Evolutionary conservation across 2,329 filamentous ascomycete genomes (phyloP), one percentile per base, ranked within the genome.

Genomic region (Tolypocladium cylindrosporum): DNA sequence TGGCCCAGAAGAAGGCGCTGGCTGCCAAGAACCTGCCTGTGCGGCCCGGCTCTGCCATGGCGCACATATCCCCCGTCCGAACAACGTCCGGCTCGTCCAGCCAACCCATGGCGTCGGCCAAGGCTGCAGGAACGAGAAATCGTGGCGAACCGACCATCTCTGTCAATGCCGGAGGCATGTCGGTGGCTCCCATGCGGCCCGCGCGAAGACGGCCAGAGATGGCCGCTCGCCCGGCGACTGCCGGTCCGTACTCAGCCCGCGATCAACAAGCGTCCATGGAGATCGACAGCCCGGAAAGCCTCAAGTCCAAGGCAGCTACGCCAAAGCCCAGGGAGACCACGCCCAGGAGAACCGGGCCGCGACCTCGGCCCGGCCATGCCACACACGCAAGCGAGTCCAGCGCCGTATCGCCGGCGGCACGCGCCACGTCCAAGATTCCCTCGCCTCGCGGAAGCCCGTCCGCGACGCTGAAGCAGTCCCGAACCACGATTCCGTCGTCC

Each of bases 1-100:
- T 91, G 66, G 91, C 91, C 7, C 88, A 93, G 68, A 92, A 91
- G 74, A 90, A 78, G 65, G 83, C 81, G 6, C 64, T 83, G 64
- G 74, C 79, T 41, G 69, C 77, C 40, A 71, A 69, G 55, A 82
- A 78, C 56, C 69, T 85, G 1, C 83, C 82, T 13, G 68, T 77
- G 31, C 75, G 84, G 10, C 84, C 84, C 1, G 84, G 82, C 11
- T 87, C 84, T 40, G 83, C 84, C 57, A 86, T 87, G 84, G 78
- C 84, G 14, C 75, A 81, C 43, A 78, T 86, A 58, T 82, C 83
- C 5, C 81, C 82, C 1, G 74, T 76, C 45, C 76, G 78, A 50
- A 70, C 69, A 1, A 69, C 68, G 8, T 75, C 78, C 5, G 65
- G 65, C 54, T 62, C 72, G 7, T 74, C 77, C 8, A 48, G 61